A percentile compares a stretch with the other conserved stretches of the same genome.
These are phyloP conservation scores for Neoarthrinium moseri DNA, from an alignment of 2,329 filamentous ascomycete genomes.

Conservation along the genomic window DNA sequence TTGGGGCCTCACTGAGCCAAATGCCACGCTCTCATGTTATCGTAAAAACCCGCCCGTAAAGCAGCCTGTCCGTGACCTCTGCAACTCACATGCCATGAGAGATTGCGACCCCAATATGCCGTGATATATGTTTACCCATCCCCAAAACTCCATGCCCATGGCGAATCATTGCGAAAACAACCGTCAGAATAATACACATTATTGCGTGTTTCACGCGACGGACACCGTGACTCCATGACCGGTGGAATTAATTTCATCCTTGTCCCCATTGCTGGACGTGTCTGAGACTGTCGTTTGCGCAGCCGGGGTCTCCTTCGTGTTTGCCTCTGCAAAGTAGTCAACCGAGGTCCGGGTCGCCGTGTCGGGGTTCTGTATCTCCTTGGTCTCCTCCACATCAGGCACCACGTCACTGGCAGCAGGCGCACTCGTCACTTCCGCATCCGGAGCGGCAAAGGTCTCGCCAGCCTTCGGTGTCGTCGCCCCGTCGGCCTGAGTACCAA, in stretches of 20 bases:
- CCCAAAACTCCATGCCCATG: slow-evolving; percentile 9
- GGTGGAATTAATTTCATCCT: too few relatives aligned
- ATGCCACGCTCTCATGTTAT: slow-evolving; percentile 3
- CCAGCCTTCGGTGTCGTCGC: slow-evolving; percentile 21
- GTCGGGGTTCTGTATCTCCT: background rate
- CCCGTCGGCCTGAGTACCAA: slow-evolving; percentile 18
- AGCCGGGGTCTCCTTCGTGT: background rate
- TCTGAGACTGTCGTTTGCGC: background rate
- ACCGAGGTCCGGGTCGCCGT: background rate
- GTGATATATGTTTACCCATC: slow-evolving; percentile 2
- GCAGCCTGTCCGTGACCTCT: background rate
- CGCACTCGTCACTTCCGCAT: background rate
- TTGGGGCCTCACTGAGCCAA: slow-evolving; percentile 6
- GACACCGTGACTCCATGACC: background rate
- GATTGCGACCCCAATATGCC: background rate
- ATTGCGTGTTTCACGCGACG: background rate
- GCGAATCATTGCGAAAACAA: slow-evolving; percentile 3
- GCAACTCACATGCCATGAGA: background rate
- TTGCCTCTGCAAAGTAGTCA: background rate
- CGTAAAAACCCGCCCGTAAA: slow-evolving; percentile 1
- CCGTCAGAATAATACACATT: slow-evolving; percentile 1
- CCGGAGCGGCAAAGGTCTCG: slow-evolving; percentile 8
- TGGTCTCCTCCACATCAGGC: background rate
- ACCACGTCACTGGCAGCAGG: background rate
- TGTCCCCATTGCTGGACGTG: background rate